A percentile compares a stretch with the other conserved stretches of the same genome.
phyloP scores from a whole-genome alignment of 345 rosid species.

The Salix koriyanagi region DNA sequence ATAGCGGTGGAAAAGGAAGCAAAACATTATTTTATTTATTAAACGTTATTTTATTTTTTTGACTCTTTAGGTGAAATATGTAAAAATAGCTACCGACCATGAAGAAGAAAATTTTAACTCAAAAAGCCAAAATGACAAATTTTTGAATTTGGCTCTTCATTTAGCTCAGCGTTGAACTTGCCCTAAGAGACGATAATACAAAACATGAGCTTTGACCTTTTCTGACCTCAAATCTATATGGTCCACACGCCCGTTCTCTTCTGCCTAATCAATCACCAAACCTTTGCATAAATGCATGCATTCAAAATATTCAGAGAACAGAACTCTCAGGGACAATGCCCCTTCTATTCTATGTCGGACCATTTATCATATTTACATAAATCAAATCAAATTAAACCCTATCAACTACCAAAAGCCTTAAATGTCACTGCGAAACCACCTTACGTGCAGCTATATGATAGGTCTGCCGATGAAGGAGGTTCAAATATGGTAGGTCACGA shows the following conservation, averaged over 20 bases:
- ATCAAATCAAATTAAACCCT: background rate
- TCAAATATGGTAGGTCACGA: background rate
- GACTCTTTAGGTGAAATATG: no score
- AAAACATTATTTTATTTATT: no score
- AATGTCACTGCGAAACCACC: background rate
- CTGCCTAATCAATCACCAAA: background rate
- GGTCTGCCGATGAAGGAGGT: background rate
- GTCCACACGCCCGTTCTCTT: background rate
- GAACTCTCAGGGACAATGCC: background rate
- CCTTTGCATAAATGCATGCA: background rate
- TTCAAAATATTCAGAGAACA: background rate
- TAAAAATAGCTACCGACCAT: fast-evolving
- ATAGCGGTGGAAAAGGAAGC: no score
- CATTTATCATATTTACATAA: background rate
- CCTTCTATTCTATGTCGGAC: background rate
- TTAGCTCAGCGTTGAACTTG: background rate
- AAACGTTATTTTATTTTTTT: no score
- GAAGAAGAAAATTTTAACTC: no score
- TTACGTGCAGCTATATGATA: background rate
- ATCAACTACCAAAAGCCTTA: background rate
- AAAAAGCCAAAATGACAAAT: no score
- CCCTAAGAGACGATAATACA: background rate
- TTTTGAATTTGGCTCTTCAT: no score
- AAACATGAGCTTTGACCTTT: background rate
- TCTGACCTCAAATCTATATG: background rate